These are phyloP conservation scores for Clavispora asparagi DNA, from an alignment of 805 yeast species.

Conservation along the genomic window DNA sequence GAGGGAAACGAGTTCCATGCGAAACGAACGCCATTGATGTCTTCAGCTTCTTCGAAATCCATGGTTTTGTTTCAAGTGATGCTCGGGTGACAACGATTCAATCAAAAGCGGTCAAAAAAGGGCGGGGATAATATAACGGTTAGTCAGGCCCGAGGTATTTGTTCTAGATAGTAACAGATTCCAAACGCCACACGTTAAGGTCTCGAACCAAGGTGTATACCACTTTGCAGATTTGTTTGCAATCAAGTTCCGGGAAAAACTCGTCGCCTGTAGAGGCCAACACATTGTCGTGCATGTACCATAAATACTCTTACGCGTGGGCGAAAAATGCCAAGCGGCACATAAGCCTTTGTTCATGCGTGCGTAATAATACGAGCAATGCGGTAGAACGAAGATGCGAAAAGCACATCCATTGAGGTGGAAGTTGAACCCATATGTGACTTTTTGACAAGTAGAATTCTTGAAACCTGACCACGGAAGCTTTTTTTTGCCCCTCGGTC, in stretches of 20 bases:
- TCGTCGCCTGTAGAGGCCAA: conserved; percentile 15
- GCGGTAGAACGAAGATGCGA: no score
- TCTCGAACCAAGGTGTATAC: neutral
- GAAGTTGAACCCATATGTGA: no score
- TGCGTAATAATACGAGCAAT: no score
- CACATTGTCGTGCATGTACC: conserved; percentile 17
- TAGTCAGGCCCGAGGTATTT: neutral
- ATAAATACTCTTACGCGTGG: neutral
- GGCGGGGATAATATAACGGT: neutral
- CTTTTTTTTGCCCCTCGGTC: no score
- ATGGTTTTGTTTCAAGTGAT: conserved; percentile 11
- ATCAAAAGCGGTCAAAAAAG: neutral
- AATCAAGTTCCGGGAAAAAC: conserved; percentile 4
- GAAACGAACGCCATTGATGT: conserved; percentile 40
- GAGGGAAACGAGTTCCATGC: conserved; percentile 76
- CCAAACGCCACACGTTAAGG: neutral
- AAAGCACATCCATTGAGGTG: no score
- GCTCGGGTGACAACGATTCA: neutral
- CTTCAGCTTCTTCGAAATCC: conserved; percentile 43
- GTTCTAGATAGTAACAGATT: neutral
- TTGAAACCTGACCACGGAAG: no score
- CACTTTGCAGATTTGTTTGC: neutral
- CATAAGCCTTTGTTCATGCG: no score
- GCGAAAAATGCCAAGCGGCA: neutral
- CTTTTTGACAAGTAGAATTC: no score